phyloP scores from a whole-genome alignment of 352 stramenopile genomes.

The Pythium chondricola region DNA sequence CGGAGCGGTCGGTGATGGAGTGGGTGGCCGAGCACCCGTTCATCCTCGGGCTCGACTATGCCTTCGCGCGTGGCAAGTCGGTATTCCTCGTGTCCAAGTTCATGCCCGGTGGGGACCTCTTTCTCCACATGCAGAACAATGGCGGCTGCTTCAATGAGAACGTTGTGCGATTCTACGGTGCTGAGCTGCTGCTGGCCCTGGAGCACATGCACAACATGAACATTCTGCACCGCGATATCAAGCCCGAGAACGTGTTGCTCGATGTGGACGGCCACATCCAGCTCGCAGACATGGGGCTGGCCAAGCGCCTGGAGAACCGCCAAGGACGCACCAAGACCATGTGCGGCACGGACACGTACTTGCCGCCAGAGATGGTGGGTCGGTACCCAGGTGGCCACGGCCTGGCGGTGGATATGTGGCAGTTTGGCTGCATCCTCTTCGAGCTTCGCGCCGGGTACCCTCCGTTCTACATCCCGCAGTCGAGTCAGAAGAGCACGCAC shows the following conservation, averaged over 20 bases:
- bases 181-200: constrained; percentile 71
- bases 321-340: constrained; percentile 83
- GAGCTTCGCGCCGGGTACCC: constrained; percentile 90
- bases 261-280: constrained; percentile 87
- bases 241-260: constrained; percentile 90
- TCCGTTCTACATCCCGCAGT: constrained; percentile 90
- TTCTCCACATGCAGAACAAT: constrained; percentile 85
- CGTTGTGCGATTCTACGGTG: constrained; percentile 79
- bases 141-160: constrained; percentile 74
- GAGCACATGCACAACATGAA: constrained; percentile 90
- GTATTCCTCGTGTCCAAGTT: constrained; percentile 98
- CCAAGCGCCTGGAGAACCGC: constrained; percentile 75
- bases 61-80: constrained; percentile 93
- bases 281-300: constrained; percentile 89
- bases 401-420: constrained; percentile 90
- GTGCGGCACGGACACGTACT: constrained; percentile 87
- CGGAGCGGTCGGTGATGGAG: constrained; percentile 78
- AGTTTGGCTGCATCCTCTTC: constrained; percentile 92
- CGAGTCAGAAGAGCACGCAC: constrained; percentile 85
- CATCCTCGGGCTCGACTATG: constrained; percentile 96
- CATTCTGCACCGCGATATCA: constrained; percentile 92
- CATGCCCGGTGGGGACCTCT: constrained; percentile 96
- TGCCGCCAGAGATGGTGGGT: constrained; percentile 86
- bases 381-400: constrained; percentile 76
- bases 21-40: constrained; percentile 91